Evolutionary conservation across 257 asterid species (phyloP).

Genomic region (Ophiorrhiza pumila): DNA sequence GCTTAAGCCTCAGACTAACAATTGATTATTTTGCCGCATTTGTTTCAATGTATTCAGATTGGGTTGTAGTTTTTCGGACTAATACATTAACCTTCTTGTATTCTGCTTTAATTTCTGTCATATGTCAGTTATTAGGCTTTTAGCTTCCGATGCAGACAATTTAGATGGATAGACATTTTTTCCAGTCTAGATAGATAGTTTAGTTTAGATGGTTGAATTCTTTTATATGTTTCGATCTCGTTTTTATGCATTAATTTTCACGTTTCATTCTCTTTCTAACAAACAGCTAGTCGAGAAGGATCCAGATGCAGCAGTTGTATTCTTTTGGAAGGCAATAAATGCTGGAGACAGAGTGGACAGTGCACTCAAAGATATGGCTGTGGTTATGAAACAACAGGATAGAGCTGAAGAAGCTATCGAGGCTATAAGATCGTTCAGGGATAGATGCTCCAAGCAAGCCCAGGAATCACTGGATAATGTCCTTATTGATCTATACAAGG

Average conservation of each 20-base stretch:
- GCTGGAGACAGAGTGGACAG: conserved; percentile 85
- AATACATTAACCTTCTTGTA: background rate
- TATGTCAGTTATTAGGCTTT: background rate
- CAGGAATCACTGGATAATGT: conserved; percentile 90
- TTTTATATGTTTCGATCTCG: background rate
- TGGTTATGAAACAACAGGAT: conserved; percentile 83
- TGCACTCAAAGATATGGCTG: conserved; percentile 93
- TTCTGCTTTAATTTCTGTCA: background rate
- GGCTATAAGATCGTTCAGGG: conserved; percentile 68
- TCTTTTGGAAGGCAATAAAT: conserved; percentile 82
- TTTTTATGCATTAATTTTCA: conserved; percentile 7
- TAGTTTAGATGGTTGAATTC: background rate
- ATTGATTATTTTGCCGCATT: background rate
- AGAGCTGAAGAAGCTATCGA: conserved; percentile 87
- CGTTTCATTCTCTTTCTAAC: conserved; percentile 10
- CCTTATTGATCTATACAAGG: conserved; percentile 86
- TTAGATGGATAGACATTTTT: too few species aligned
- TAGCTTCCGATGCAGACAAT: background rate
- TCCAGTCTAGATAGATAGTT: too few species aligned
- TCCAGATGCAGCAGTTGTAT: conserved; percentile 61
- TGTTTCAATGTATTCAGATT: background rate
- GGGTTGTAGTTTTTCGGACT: background rate
- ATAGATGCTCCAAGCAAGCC: conserved; percentile 71
- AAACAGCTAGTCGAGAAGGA: conserved; percentile 75
- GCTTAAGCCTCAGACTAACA: background rate